Evolutionary conservation across 495 filamentous ascomycete species (phyloP), one percentile per base, ranked within the genome.

Genomic region (Penicillium egyptiacum): DNA sequence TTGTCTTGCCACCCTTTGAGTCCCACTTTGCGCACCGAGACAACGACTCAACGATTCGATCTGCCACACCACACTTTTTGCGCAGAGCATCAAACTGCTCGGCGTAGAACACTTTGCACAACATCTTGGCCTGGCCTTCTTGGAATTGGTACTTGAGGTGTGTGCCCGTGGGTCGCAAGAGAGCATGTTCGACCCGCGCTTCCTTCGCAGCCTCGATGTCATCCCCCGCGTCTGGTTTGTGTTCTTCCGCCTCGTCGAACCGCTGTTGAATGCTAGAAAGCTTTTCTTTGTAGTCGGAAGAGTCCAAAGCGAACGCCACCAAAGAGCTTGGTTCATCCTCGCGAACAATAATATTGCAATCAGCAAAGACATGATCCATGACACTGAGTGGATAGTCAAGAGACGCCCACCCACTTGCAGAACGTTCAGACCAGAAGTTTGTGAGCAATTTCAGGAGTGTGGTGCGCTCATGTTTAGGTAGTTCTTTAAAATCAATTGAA

Each of bases 1-100:
- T 97, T 14, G 92, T 96, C 73, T 99, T 99, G 50, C 94, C 94
- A 44, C 94, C 94, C 70, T 96, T 97, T 14, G 91, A 96, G 69
- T 99, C 94, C 92, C 92, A 99, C 69, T 98, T 96, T 20, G 93
- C 78, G 73, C 95, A 98, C 16, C 95, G 86, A 26, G 93, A 97
- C 20, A 99, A 73, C 5, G 92, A 96, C 69, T 99, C 94, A 31
- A 96, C 87, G 57, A 98, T 96, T 28, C 94, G 90, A 67, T 96
- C 91, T 10, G 89, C 84, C 17, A 96, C 90, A 10, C 93, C 94
- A 59, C 92, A 96, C 69, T 96, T 95, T 50, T 89, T 83, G 23
- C 95, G 86, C 4, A 99, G 78, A 0, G 94, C 94, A 70, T 99
- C 95, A 59, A 99, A 99, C 64, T 96, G 92, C 69, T 98, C 93